Evolutionary conservation across 306 rosid species (phyloP).

Genomic region (Ziziphus jujuba): DNA sequence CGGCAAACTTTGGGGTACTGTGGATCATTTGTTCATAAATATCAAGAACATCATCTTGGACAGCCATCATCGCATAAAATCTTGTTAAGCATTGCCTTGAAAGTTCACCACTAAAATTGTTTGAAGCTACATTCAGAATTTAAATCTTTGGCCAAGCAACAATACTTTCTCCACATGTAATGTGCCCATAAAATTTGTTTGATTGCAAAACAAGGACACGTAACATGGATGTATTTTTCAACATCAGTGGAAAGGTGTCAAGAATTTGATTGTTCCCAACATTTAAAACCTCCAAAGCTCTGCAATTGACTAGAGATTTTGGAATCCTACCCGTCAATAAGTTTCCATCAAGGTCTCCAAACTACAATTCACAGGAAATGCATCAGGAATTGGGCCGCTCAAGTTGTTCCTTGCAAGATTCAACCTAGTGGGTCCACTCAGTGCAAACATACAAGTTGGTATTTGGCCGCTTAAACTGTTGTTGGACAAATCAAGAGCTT

Average conservation of each 20-base stretch:
- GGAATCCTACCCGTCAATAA: neutral
- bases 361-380: neutral
- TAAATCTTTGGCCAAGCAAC: conserved; percentile 27
- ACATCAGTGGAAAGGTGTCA: conserved; percentile 26
- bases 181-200: conserved; percentile 44
- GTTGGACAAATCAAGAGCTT: conserved; percentile 13
- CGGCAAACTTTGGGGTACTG: too few species aligned
- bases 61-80: too few species aligned
- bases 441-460: conserved; percentile 4
- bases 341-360: conserved; percentile 13
- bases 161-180: conserved; percentile 22
- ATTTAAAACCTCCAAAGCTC: conserved; percentile 3
- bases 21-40: too few species aligned
- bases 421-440: neutral
- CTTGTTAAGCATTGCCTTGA: neutral
- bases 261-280: neutral
- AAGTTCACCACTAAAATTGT: conserved; percentile 3
- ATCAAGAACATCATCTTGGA: too few species aligned
- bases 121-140: too few species aligned
- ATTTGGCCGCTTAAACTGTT: conserved; percentile 18
- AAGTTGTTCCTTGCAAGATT: conserved; percentile 14
- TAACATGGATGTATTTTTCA: conserved; percentile 16
- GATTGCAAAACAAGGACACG: conserved; percentile 16
- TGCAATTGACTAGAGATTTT: conserved; percentile 15
- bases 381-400: neutral